phyloP scores from a whole-genome alignment of 805 yeast genomes.

The Huiozyma sinensis region DNA sequence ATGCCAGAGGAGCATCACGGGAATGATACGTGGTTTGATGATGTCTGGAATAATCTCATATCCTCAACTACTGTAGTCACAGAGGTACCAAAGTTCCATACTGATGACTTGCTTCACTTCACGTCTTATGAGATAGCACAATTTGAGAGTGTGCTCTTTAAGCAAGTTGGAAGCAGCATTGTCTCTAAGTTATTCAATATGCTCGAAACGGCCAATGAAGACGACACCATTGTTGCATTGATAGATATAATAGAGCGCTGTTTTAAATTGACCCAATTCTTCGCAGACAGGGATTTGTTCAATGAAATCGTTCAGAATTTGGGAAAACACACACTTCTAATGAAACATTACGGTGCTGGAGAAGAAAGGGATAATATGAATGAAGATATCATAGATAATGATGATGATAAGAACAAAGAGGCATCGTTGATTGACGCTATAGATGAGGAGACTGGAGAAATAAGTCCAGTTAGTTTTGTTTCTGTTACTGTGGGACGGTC shows the following conservation, averaged over 20 bases:
- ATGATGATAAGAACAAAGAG: constrained; percentile 16
- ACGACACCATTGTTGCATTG: constrained; percentile 74
- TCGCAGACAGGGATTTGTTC: constrained; percentile 42
- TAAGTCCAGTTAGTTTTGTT: constrained; percentile 66
- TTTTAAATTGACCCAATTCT: constrained; percentile 62
- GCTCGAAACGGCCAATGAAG: constrained; percentile 82
- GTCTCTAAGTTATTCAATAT: constrained; percentile 63
- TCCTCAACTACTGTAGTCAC: constrained; percentile 29
- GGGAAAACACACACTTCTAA: constrained; percentile 59
- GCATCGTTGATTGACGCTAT: constrained; percentile 32
- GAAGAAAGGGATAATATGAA: constrained; percentile 11
- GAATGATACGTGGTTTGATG: constrained; percentile 85
- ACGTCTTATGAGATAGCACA: constrained; percentile 31
- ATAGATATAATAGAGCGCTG: constrained; percentile 81
- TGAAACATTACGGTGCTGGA: constrained; percentile 14
- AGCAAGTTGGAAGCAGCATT: constrained; percentile 47
- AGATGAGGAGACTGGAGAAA: constrained; percentile 43
- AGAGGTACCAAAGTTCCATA: constrained; percentile 14
- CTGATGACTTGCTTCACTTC: constrained; percentile 12
- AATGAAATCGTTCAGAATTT: constrained; percentile 59
- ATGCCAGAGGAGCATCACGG: constrained; percentile 98
- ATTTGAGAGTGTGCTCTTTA: constrained; percentile 66
- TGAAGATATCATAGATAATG: neutral
- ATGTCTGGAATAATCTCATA: constrained; percentile 65
- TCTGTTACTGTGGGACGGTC: constrained; percentile 84